Evolutionary conservation across 169 alveolate species (phyloP).

Genomic region (Besnoitia besnoiti): DNA sequence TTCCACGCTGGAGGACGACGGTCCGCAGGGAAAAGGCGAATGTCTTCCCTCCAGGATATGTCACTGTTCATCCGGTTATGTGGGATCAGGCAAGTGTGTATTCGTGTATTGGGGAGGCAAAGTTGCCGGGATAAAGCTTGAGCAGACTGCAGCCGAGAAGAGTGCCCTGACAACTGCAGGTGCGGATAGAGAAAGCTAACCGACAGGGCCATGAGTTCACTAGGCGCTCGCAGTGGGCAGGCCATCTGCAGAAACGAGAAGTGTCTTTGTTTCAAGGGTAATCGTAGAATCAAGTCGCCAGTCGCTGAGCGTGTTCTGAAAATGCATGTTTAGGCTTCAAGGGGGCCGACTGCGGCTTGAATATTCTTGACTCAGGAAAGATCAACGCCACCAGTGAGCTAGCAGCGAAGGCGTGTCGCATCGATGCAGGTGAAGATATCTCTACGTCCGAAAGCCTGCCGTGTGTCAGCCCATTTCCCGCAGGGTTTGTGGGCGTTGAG

Average conservation of each 20-base stretch:
- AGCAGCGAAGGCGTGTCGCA: background rate
- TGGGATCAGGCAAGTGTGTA: background rate
- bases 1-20: background rate
- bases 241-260: background rate
- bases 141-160: constrained; percentile 12
- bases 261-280: background rate
- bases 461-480: background rate
- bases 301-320: background rate
- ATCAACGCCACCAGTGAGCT: background rate
- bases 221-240: background rate
- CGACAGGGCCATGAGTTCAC: background rate
- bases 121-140: background rate
- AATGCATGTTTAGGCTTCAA: background rate
- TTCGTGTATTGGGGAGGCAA: background rate
- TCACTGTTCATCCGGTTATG: background rate
- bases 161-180: background rate
- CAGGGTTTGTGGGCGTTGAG: background rate
- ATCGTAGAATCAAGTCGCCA: background rate
- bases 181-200: no score
- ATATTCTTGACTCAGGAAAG: background rate
- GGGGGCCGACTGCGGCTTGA: background rate
- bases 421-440: background rate
- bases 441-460: no score
- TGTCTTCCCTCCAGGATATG: background rate
- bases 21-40: background rate